Base-by-base conservation (phyloP, 2,329 filamentous ascomycete species). In the Plectosphaerella sp. region DNA sequence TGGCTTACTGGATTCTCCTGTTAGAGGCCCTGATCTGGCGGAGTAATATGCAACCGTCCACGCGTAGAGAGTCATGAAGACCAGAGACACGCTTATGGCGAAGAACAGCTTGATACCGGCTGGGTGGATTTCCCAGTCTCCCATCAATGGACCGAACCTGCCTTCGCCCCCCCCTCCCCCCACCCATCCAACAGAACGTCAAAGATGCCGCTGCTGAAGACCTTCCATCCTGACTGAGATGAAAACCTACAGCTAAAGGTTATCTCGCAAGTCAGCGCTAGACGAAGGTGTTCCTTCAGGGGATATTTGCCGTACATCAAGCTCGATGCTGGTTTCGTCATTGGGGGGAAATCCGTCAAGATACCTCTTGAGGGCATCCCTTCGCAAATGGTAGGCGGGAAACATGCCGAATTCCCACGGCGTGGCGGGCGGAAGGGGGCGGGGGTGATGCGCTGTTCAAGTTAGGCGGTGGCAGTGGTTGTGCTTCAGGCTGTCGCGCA, bases 191-290 rank as follows among this genome's bases (percentile, higher is more conserved):
- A 7, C 37, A 4, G 14, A 39, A 39, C 2, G 37, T 39, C 14
- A 39, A 39, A 7, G 16, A 39, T 39, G 22, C 53, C 53, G 39
- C 53, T 55, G 51, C 53, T 53, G 48, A 55, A n/a, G n/a, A n/a
- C n/a, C n/a, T n/a, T n/a, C n/a, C n/a, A n/a, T n/a, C n/a, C n/a
- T n/a, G n/a, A n/a, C n/a, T n/a, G n/a, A n/a, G n/a, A n/a, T n/a
- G n/a, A n/a, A n/a, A n/a, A n/a, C n/a, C n/a, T n/a, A n/a, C n/a
- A n/a, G n/a, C n/a, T n/a, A n/a, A n/a, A n/a, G n/a, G n/a, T n/a
- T n/a, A 11, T 39, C n/a, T 39, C 37, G 7, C 15, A 9, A 39
- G 15, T 39, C 16, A 39, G 37, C 37, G 14, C 16, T 39, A 7
- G 3, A n/a, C n/a, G 15, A 18, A 39, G 3, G 15, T 15, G 5